Base-by-base conservation (phyloP, 2,329 filamentous ascomycete species). In the Fusarium sterilihyphosum region DNA sequence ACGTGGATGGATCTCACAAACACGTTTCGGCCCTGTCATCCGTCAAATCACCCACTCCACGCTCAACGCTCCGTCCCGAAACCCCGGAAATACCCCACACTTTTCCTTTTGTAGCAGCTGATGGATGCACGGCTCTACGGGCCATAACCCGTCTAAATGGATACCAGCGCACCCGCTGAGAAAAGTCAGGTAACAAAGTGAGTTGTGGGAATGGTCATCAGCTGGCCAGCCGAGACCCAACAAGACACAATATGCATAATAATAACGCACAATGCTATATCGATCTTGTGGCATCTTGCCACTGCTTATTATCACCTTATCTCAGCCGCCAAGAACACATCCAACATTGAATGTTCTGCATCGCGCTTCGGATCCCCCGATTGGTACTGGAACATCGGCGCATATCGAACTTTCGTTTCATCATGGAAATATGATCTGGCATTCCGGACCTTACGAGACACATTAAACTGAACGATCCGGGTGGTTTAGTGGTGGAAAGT, bases 21-120 rank as follows among this genome's bases (percentile, higher is more conserved):
- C 72, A 73, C 56, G 46, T 70, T 73, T 78, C 77, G 77, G 77
- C 70, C 77, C 77, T 78, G 67, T 65, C 77, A 78, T 78, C 77
- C 77, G 77, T 63, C 67, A 57, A 65, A 70, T 60, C 70, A 68
- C 68, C 65, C 64, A 68, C 66, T 77, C 59, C 64, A 60, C 43
- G 61, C 52, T 64, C 56, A 65, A 65, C 56, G 57, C 58, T 76
- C 77, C 77, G 77, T 75, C 77, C 77, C 77, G 77, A 78, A 77
- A 75, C 73, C 73, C 77, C 77, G 77, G 73, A 61, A 62, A 53
- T 61, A 66, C 75, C 73, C 77, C 73, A 77, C 71, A 77, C 59
- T 29, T 71, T 75, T 46, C 73, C 70, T 40, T 49, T 75, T 74
- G 44, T 18, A 58, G 68, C 29, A 70, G 46, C 56, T 65, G 61